Base-by-base conservation (phyloP, 139 green algal genomes). In the Tetradesmus lagerheimii region DNA sequence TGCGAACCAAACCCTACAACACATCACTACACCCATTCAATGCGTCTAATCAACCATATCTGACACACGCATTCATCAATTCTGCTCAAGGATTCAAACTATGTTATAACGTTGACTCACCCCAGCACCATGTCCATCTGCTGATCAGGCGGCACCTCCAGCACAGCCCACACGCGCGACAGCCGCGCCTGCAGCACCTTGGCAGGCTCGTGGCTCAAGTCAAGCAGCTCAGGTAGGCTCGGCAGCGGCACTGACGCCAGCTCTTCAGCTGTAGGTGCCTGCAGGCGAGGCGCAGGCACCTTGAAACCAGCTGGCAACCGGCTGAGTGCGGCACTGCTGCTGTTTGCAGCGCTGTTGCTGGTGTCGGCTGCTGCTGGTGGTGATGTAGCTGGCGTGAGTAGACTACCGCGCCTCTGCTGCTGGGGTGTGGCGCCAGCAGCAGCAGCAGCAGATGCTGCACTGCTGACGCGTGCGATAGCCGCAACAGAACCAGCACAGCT, bases 91-190 rank as follows among this genome's bases (percentile, higher is more conserved):
- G n/a, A n/a, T n/a, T n/a, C n/a, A n/a, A n/a, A n/a, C n/a, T n/a
- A n/a, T n/a, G n/a, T n/a, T n/a, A n/a, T n/a, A n/a, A n/a, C n/a
- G n/a, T n/a, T 34, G 12, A 80, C 85, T 35, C 80, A 89, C 85
- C 85, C 80, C 1, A 89, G 71, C 74, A 89, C 85, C 66, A 89
- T 76, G n/a, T 37, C 43, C 67, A 89, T 71, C 64, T 89, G 85
- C 34, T 83, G 41, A 34, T 83, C 71, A n/a, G 85, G 12, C 4
- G 43, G 43, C 41, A 35, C 9, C 18, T n/a, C 39, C 71, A 93
- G 84, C 89, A 93, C 85, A 34, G 83, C 83, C 89, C 93, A 92
- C 78, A 93, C 83, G n/a, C 90, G 87, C 35, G 91, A 90, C 67
- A 95, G 90, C 77, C 90, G 79, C 23, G 76, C 83, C 87, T 93